Conservation (phyloP, 768 basidiomycete species). For the Lactarius hengduanensis region DNA sequence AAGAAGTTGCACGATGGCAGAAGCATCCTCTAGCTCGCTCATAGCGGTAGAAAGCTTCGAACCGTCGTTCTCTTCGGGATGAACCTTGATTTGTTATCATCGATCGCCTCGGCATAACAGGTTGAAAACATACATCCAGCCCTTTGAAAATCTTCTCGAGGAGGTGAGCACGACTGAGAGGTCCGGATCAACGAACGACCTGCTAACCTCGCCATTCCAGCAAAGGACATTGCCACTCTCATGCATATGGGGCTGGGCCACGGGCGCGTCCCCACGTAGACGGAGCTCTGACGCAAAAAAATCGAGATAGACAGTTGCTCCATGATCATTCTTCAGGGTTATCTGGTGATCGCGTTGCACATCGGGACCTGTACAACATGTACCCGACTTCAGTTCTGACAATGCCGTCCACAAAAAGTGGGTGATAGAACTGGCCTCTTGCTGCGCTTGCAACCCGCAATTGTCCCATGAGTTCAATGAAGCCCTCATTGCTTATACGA, state of each 20-base stretch:
- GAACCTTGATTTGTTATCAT: slow-evolving; percentile 44
- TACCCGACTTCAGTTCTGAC: neutral
- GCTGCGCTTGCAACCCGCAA: slow-evolving; percentile 52
- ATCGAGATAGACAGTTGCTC: slow-evolving; percentile 37
- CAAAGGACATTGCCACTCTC: slow-evolving; percentile 61
- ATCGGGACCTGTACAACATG: slow-evolving; percentile 57
- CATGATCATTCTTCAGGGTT: slow-evolving; percentile 16
- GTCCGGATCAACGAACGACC: neutral
- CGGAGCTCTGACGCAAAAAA: slow-evolving; percentile 77
- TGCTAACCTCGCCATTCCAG: slow-evolving; percentile 81
- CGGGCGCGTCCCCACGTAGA: slow-evolving; percentile 55
- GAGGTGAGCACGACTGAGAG: neutral
- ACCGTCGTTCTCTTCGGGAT: slow-evolving; percentile 69
- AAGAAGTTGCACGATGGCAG: slow-evolving; percentile 52
- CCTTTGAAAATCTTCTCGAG: slow-evolving; percentile 68
- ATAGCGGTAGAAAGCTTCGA: slow-evolving; percentile 46
- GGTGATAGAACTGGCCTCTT: slow-evolving; percentile 48
- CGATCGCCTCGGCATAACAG: neutral
- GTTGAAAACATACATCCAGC: slow-evolving; percentile 50
- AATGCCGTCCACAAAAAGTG: slow-evolving; percentile 1
- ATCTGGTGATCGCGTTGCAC: slow-evolving; percentile 43
- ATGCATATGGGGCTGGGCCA: slow-evolving; percentile 66
- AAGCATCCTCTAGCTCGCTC: slow-evolving; percentile 30
- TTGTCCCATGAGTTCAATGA: slow-evolving; percentile 33
- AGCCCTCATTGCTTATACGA: slow-evolving; percentile 26